A percentile compares a stretch with the other conserved stretches of the same genome.
Conservation (phyloP, 192 early-diverging fungal species). For the Backusella tuberculispora region DNA sequence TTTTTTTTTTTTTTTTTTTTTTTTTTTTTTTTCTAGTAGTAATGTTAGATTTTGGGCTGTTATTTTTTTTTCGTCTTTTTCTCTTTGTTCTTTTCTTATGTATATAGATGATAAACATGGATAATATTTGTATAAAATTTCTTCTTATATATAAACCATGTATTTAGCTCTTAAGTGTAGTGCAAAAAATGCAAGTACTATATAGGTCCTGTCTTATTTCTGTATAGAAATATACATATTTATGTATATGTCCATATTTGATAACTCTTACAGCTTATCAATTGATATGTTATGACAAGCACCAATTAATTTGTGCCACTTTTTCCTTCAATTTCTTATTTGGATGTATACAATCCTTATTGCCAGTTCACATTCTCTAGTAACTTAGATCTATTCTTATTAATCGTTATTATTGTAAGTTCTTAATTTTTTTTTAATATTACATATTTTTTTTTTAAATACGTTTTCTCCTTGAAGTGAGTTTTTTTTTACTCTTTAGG, state of each 20-base stretch:
- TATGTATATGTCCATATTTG: not conserved
- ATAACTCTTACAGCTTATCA: not conserved
- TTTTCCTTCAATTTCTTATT: no score
- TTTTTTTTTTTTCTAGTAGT: no score
- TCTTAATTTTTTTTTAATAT: constrained; percentile 3
- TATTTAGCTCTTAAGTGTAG: not conserved
- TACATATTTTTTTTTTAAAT: not conserved
- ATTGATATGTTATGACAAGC: no score
- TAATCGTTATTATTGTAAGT: not conserved
- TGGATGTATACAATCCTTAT: no score
- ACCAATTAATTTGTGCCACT: no score
- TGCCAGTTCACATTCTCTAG: no score
- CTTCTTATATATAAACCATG: not conserved
- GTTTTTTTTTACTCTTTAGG: not conserved
- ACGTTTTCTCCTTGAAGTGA: not conserved
- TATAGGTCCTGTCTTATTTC: not conserved
- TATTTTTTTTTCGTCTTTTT: not conserved
- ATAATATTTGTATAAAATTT: not conserved
- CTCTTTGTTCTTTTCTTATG: not conserved
- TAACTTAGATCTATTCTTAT: no score
- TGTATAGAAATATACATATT: not conserved
- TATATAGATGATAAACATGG: not conserved
- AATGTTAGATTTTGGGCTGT: not conserved
- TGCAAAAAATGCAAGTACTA: not conserved
- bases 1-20: no score